These are phyloP conservation scores for Metschnikowia anglica DNA, from an alignment of 805 yeast species.

Conservation along the genomic window DNA sequence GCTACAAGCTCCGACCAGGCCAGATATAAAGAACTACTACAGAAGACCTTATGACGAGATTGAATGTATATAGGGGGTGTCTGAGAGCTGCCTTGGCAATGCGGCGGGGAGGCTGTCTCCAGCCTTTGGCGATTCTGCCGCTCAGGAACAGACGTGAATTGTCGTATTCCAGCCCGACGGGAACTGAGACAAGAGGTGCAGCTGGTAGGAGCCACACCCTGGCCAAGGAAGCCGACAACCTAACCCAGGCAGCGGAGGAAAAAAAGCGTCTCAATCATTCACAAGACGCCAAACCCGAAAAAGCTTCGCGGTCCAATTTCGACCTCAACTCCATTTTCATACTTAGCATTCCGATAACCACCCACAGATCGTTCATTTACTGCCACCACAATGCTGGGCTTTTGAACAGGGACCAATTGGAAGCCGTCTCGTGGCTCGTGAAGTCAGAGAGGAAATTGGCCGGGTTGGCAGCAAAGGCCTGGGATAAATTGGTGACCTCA, in stretches of 20 bases:
- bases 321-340: slow-evolving; percentile 53
- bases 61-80: slow-evolving; percentile 2
- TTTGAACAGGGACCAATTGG: slow-evolving; percentile 26
- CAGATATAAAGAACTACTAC: neutral
- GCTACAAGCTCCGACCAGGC: neutral
- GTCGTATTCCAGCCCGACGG: neutral
- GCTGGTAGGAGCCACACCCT: neutral
- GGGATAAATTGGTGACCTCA: slow-evolving; percentile 63
- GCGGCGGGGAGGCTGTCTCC: neutral
- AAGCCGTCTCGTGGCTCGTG: slow-evolving; percentile 34
- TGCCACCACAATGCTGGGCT: slow-evolving; percentile 55
- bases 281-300: neutral
- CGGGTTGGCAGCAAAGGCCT: slow-evolving; percentile 51
- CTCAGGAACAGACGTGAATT: too few species aligned
- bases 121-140: too few species aligned
- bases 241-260: slow-evolving; percentile 5
- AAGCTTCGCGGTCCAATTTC: slow-evolving; percentile 1
- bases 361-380: slow-evolving; percentile 58
- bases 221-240: neutral
- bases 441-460: slow-evolving; percentile 48
- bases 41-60: neutral
- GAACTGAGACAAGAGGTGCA: neutral
- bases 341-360: slow-evolving; percentile 70
- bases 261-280: neutral
- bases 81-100: neutral